Evolutionary conservation across 2,329 filamentous ascomycete genomes (phyloP).

Genomic region (Xylariaceae sp.): DNA sequence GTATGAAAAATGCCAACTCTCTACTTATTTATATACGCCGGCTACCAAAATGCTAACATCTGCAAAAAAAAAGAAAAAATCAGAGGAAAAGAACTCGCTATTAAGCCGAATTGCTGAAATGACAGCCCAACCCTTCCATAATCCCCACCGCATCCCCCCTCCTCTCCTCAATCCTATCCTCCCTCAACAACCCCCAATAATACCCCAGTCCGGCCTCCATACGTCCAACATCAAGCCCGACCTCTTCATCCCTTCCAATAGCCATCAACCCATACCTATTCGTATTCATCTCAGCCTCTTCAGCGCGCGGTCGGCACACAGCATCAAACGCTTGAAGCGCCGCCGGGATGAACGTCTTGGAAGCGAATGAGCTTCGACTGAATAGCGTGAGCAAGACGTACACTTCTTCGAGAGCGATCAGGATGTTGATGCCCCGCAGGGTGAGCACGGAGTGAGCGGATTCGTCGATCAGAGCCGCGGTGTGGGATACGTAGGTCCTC

Average conservation of each 20-base stretch:
- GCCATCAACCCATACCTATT: slow-evolving; percentile 20
- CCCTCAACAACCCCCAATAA: slow-evolving; percentile 21
- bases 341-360: slow-evolving; percentile 20
- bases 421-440: slow-evolving; percentile 17
- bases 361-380: slow-evolving; percentile 16
- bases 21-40: no score
- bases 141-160: slow-evolving; percentile 16
- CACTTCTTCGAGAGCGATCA: slow-evolving; percentile 27
- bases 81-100: no score
- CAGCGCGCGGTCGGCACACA: slow-evolving; percentile 27
- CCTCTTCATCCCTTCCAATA: slow-evolving; percentile 21
- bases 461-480: slow-evolving; percentile 26
- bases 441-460: slow-evolving; percentile 25
- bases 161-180: slow-evolving; percentile 19
- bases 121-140: slow-evolving; percentile 24
- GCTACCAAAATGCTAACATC: no score
- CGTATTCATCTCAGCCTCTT: slow-evolving; percentile 18
- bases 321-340: slow-evolving; percentile 29
- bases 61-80: no score
- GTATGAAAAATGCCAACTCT: no score
- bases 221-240: slow-evolving; percentile 18
- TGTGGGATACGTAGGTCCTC: slow-evolving; percentile 22
- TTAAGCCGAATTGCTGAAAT: no score
- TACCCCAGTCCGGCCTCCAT: slow-evolving; percentile 17
- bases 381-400: slow-evolving; percentile 27